Percentiles rank a stretch among this genome's conserved stretches.
Conservation (phyloP, 2,329 filamentous ascomycete species). For the Fusarium miscanthi region DNA sequence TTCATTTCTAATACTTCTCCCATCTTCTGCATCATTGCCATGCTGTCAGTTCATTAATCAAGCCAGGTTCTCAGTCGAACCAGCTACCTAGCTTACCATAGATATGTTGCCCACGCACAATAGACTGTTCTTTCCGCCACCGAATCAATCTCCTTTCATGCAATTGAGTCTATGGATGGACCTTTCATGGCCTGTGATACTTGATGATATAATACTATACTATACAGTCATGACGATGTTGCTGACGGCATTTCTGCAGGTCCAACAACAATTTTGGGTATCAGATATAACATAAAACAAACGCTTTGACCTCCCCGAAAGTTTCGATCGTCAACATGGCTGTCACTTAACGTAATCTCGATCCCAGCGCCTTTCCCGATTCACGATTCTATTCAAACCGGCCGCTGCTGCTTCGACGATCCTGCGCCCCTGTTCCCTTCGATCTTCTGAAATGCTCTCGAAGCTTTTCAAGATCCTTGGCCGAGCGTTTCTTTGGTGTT, state of each 20-base stretch:
- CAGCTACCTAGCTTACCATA: constrained; percentile 44
- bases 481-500: constrained; percentile 26
- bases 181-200: background rate
- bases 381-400: background rate
- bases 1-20: constrained; percentile 7
- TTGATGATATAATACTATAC: background rate
- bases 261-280: constrained; percentile 18
- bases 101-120: constrained; percentile 50
- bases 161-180: background rate
- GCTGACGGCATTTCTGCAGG: background rate
- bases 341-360: background rate
- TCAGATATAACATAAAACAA: constrained; percentile 11
- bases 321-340: background rate
- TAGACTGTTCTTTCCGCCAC: constrained; percentile 44
- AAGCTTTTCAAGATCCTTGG: constrained; percentile 42
- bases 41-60: constrained; percentile 29
- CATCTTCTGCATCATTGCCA: constrained; percentile 27
- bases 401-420: constrained; percentile 26
- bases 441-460: constrained; percentile 44
- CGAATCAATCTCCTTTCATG: background rate
- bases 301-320: background rate
- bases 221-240: background rate
- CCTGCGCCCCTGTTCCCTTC: constrained; percentile 7
- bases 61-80: constrained; percentile 35
- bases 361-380: background rate